Percentiles rank a stretch among this genome's conserved stretches.
These are phyloP conservation scores for Thelonectria discophora DNA, from an alignment of 2,329 filamentous ascomycete genomes.

Conservation along the genomic window DNA sequence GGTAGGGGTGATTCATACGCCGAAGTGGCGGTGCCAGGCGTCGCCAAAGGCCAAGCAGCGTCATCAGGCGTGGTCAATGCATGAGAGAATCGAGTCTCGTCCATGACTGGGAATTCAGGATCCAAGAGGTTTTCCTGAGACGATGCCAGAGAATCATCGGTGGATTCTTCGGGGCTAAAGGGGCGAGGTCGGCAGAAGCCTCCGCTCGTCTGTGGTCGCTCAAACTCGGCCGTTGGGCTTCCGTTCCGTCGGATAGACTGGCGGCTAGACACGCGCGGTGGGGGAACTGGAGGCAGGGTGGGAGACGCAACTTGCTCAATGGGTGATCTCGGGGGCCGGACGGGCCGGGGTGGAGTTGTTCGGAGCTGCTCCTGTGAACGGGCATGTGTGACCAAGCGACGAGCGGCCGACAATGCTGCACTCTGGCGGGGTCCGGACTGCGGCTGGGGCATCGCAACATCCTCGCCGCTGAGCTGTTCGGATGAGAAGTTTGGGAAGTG, in stretches of 20 bases:
- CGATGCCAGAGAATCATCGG: constrained; percentile 32
- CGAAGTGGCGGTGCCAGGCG: constrained; percentile 30
- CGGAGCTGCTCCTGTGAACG: constrained; percentile 62
- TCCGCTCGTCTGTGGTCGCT: constrained; percentile 56
- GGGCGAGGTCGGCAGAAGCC: constrained; percentile 57
- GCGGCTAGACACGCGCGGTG: constrained; percentile 65
- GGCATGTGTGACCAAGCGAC: constrained; percentile 53
- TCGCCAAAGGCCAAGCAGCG: constrained; percentile 53
- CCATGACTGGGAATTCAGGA: constrained; percentile 16
- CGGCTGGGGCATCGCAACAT: constrained; percentile 21
- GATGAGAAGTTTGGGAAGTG: constrained; percentile 59
- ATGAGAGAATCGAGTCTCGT: constrained; percentile 45
- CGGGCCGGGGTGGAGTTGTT: constrained; percentile 58
- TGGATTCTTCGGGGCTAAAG: constrained; percentile 45
- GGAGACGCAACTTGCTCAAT: constrained; percentile 38
- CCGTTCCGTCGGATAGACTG: constrained; percentile 56
- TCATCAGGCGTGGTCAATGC: constrained; percentile 55
- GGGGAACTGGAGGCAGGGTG: constrained; percentile 55
- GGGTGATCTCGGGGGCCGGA: constrained; percentile 51
- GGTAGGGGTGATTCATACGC: constrained; percentile 58
- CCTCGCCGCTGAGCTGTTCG: constrained; percentile 30
- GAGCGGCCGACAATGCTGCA: constrained; percentile 40
- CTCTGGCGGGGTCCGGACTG: constrained; percentile 29
- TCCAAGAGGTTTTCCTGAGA: constrained; percentile 29
- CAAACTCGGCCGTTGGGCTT: constrained; percentile 49